Base-by-base conservation (phyloP, 2,329 filamentous ascomycete genomes). In the Zelopaecilomyces penicillatus region DNA sequence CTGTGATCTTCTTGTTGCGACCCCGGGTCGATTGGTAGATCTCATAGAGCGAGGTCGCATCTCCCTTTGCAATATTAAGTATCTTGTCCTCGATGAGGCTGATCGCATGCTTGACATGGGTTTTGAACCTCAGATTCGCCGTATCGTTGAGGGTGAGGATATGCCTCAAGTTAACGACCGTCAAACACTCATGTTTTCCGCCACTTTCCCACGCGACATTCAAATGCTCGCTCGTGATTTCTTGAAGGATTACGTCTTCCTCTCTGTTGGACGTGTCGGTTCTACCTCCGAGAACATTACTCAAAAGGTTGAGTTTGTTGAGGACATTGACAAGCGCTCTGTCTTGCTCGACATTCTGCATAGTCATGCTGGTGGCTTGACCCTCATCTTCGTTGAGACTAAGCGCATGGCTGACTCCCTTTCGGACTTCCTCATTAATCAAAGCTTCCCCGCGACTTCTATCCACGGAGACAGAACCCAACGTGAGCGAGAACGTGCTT, bases 71-170 rank as follows among this genome's bases (percentile, higher is more conserved):
- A 96, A 95, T 78, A 98, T 98, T 79, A 97, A 96, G 77, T 98
- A 98, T 66, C 80, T 98, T 51, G 88, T 98, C 58, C 87, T 98
- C 44, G 93, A 98, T 59, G 93, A 98, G 80, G 93, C 93, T 68
- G 93, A 98, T 75, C 93, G 93, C 67, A 98, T 98, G 93, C 78
- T 98, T 78, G 93, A 98, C 79, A 98, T 98, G 93, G 93, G 93
- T 93, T 98, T 98, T 78, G 93, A 98, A 76, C 93, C 93, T 61
- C 93, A 98, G 74, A 98, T 98, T 64, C 90, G 93, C 62, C 87
- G 91, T 60, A 97, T 98, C 61, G 93, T 98, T 38, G 91, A 97
- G 71, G 89, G 89, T 49, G 93, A 97, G 72, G 93, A 98, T 60
- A 98, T 98, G 93, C 93, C 93, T 46, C 68, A 70, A 43, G 87